Conservation (phyloP, 2,329 filamentous ascomycete species). For the Aspergillus fructus region DNA sequence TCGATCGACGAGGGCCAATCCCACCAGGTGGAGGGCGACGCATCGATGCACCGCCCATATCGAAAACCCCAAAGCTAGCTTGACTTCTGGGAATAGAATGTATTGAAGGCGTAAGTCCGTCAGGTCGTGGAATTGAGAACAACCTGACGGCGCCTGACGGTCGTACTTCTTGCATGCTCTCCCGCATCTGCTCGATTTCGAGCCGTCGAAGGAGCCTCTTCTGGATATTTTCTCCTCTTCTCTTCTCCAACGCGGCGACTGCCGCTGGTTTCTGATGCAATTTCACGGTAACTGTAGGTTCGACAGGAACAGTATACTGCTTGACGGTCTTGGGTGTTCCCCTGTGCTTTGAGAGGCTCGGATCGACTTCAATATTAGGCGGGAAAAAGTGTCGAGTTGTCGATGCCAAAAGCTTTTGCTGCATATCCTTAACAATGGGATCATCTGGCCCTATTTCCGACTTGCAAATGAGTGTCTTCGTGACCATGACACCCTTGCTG, state of each 20-base stretch:
- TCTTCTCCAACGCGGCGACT: conserved; percentile 29
- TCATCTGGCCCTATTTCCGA: conserved; percentile 47
- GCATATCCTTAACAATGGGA: conserved; percentile 48
- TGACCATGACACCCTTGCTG: conserved; percentile 48
- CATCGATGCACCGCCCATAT: conserved; percentile 1
- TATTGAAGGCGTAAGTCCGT: conserved; percentile 13
- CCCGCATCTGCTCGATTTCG: conserved; percentile 11
- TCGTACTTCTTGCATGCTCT: conserved; percentile 5
- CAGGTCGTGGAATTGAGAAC: conserved; percentile 27
- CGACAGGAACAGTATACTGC: conserved; percentile 28
- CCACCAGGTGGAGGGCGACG: neutral
- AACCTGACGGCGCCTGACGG: conserved; percentile 27
- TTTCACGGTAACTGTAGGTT: conserved; percentile 34
- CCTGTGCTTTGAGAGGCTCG: conserved; percentile 30
- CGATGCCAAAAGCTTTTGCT: conserved; percentile 50
- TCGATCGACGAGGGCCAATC: conserved; percentile 13
- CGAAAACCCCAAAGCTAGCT: neutral
- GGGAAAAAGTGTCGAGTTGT: conserved; percentile 48
- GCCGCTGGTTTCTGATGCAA: conserved; percentile 37
- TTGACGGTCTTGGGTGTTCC: conserved; percentile 10
- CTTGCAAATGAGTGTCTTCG: conserved; percentile 51
- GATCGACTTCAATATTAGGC: conserved; percentile 39
- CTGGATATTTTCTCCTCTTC: conserved; percentile 26
- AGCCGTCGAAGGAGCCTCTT: conserved; percentile 24
- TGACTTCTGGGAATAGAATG: conserved; percentile 26